Evolutionary conservation across 2,329 filamentous ascomycete species (phyloP), one percentile per base, ranked within the genome.

Genomic region (Paracoccidioides lutzii): DNA sequence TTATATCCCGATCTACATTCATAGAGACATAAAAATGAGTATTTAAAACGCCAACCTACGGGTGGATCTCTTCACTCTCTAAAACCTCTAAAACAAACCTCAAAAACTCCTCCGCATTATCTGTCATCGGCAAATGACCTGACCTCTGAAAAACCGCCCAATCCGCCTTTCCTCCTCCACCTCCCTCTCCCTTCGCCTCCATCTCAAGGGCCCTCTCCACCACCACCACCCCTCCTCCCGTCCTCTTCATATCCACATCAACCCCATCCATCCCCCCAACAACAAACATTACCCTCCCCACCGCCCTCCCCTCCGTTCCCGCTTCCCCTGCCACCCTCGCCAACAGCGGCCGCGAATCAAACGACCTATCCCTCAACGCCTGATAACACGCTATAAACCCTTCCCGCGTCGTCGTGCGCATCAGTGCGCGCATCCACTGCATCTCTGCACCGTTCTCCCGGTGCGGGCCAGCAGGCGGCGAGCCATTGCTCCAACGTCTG

Each of bases 281-380:
- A 1, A 76, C 57, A 15, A 72, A 64, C 48, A 75, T n/a, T 44
- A 76, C 71, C 45, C 73, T 63, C 58, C 66, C 67, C 64, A 77
- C 75, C 2, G 75, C 75, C 67, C 73, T 76, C 45, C 76, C 70
- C 59, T 69, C 73, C 2, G 74, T 75, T 5, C 75, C 75, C 49
- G 22, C 22, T 22, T 2, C 22, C 22, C 22, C n/a, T n/a, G n/a
- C n/a, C n/a, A n/a, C n/a, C 22, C 22, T 22, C 22, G 22, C 22
- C 22, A 76, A 63, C 4, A 46, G 9, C 2, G 69, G 70, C 2
- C 67, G 64, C 14, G 75, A 59, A 59, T 76, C 72, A 56, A 74
- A 75, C 0, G 61, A 65, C 28, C 63, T 38, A 55, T 66, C 69
- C 10, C 65, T 58, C 15, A 76, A 63, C 8, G 73, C 74, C 5